Conservation (phyloP, 2,329 filamentous ascomycete species). For the Phialocephala sp. region DNA sequence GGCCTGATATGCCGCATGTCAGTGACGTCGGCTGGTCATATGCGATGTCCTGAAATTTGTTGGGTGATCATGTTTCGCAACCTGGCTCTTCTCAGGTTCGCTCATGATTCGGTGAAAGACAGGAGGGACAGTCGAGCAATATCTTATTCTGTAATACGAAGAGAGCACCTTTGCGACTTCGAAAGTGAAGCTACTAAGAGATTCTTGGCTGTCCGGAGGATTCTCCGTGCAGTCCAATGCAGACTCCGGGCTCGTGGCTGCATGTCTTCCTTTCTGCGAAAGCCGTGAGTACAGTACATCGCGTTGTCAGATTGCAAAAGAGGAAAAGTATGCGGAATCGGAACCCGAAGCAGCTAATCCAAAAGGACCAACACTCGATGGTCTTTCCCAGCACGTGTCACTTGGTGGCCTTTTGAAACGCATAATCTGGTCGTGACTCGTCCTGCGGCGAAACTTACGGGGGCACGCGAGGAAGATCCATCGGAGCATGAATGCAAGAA, state of each 20-base stretch:
- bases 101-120: background rate
- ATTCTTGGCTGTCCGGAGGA: background rate
- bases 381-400: background rate
- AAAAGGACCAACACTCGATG: too few relatives aligned
- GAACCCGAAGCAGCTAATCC: background rate
- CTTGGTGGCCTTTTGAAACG: slow-evolving; percentile 4
- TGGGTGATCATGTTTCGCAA: background rate
- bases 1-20: background rate
- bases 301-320: background rate
- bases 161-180: too few relatives aligned
- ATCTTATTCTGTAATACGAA: background rate
- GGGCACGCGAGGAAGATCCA: slow-evolving; percentile 7
- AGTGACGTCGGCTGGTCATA: background rate
- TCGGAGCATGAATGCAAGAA: background rate
- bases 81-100: background rate
- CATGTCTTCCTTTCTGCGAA: background rate
- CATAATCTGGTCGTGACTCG: background rate
- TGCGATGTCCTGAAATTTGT: background rate
- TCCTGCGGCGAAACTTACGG: slow-evolving; percentile 1
- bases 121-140: background rate
- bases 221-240: background rate
- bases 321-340: slow-evolving; percentile 1
- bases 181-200: background rate
- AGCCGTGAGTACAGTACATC: background rate
- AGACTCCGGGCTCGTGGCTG: background rate